phyloP scores from a whole-genome alignment of 2,329 filamentous ascomycete genomes.

The Fusarium chlamydosporum region DNA sequence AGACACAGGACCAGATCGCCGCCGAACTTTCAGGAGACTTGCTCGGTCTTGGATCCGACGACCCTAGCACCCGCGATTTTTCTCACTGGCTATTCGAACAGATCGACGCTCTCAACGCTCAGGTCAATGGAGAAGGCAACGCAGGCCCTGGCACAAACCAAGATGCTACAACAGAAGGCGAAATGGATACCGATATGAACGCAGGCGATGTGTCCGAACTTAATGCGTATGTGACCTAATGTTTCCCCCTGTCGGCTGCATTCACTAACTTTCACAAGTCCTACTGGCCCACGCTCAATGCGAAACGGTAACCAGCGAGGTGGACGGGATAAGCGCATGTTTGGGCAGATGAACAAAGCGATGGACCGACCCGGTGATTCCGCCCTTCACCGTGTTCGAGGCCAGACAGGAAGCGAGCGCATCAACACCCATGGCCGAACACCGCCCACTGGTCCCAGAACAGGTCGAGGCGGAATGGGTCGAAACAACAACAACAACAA shows the following conservation, averaged over 20 bases:
- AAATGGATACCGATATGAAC: conserved; percentile 81
- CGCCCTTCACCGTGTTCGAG: conserved; percentile 84
- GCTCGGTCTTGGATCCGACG: conserved; percentile 84
- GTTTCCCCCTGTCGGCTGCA: background rate
- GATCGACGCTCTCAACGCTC: conserved; percentile 75
- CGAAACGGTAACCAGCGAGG: conserved; percentile 74
- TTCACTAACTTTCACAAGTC: conserved; percentile 71
- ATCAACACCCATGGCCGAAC: conserved; percentile 84
- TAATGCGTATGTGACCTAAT: conserved; percentile 68
- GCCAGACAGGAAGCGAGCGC: conserved; percentile 78
- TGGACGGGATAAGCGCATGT: conserved; percentile 82
- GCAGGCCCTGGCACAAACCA: conserved; percentile 54
- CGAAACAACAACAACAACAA: conserved; percentile 63
- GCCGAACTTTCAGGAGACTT: conserved; percentile 90
- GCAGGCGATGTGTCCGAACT: conserved; percentile 66
- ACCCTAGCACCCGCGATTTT: conserved; percentile 85
- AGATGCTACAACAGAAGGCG: conserved; percentile 55
- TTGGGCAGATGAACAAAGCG: conserved; percentile 86
- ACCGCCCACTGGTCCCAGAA: conserved; percentile 79
- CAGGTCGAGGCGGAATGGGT: conserved; percentile 64
- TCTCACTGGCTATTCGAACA: conserved; percentile 94
- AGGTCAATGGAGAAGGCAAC: conserved; percentile 67
- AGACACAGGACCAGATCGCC: conserved; percentile 90
- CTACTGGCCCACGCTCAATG: conserved; percentile 96
- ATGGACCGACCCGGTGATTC: conserved; percentile 83